phyloP scores from a whole-genome alignment of 2,329 filamentous ascomycete species.

The Venturia nashicola region DNA sequence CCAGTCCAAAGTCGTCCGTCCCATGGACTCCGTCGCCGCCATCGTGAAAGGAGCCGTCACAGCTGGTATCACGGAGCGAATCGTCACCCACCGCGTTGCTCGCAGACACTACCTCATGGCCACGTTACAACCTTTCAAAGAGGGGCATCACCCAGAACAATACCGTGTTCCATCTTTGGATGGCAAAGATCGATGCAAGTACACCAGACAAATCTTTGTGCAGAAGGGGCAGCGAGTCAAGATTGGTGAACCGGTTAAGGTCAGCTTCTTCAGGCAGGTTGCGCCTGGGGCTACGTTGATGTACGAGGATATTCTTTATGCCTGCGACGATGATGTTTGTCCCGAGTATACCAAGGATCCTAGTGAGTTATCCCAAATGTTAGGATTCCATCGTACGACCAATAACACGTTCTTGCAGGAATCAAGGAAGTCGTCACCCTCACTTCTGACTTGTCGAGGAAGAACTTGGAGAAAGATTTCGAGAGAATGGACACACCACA shows the following conservation, averaged over 20 bases:
- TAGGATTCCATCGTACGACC: constrained; percentile 2
- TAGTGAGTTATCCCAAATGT: constrained; percentile 51
- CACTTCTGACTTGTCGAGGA: constrained; percentile 89
- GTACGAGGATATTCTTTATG: constrained; percentile 98
- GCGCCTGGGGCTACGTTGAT: constrained; percentile 94
- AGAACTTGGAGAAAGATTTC: constrained; percentile 98
- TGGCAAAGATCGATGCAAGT: constrained; percentile 97
- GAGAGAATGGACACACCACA: constrained; percentile 98
- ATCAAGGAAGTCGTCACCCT: constrained; percentile 99
- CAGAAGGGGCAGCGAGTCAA: constrained; percentile 98
- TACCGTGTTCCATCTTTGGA: constrained; percentile 95
- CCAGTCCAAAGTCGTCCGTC: constrained; percentile 93
- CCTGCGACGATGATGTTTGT: constrained; percentile 94
- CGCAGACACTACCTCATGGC: constrained; percentile 98
- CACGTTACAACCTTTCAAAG: constrained; percentile 95
- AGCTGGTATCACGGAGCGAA: constrained; percentile 91
- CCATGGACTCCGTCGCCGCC: constrained; percentile 97
- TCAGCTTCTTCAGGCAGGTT: constrained; percentile 96
- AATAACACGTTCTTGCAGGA: constrained; percentile 39
- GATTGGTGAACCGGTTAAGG: constrained; percentile 97
- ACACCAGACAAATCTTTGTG: constrained; percentile 95
- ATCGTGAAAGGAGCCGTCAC: constrained; percentile 98
- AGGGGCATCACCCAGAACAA: constrained; percentile 94
- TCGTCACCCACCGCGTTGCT: constrained; percentile 93
- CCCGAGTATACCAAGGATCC: constrained; percentile 99